Base-by-base conservation (phyloP, 192 early-diverging fungal genomes). In the Phycomyces blakesleeanus region DNA sequence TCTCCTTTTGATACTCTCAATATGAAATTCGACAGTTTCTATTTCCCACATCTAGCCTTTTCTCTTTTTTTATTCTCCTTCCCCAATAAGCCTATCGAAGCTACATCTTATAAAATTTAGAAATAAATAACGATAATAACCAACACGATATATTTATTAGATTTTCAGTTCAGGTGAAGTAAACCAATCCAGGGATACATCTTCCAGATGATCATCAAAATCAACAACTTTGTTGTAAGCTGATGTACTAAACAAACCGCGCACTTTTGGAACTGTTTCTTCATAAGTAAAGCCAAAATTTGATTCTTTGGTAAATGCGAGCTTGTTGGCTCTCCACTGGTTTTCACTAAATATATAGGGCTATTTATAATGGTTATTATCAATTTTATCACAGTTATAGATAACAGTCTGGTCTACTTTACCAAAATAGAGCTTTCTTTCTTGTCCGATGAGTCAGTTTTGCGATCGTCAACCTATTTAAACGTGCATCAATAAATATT, bases 161-260 rank as follows among this genome's bases (percentile, higher is more conserved):
- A 42, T 25, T 15, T 27, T 24, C 37, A 67, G n/a, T 47, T 52
- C 51, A 47, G 34, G 41, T 25, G 50, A 50, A 27, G 14, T 59
- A 53, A 91, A 65, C 89, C 89, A 91, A 70, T 89, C 86, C 57
- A 65, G 61, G 34, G 66, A 57, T 20, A 83, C 63, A 54, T 91
- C 72, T 66, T 91, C 87, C 38, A 91, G 56, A 68, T 91, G 89
- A 59, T 78, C 83, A 41, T 87, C 86, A 62, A 91, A 87, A 63
- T 91, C 89, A 34, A 76, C 69, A 29, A 91, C 5, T 34, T 78
- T 61, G 37, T 65, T 73, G 64, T 78, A 79, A 22, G 75, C 51
- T 34, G 70, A 67, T 0, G 71, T 57, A 18, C 53, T 65, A n/a
- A 86, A 62, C 3, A 76, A n/a, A 12, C 61, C 74, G 16, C 57